Evolutionary conservation across 2,329 filamentous ascomycete species (phyloP), one percentile per base, ranked within the genome.

Genomic region (Fusarium austroafricanum): DNA sequence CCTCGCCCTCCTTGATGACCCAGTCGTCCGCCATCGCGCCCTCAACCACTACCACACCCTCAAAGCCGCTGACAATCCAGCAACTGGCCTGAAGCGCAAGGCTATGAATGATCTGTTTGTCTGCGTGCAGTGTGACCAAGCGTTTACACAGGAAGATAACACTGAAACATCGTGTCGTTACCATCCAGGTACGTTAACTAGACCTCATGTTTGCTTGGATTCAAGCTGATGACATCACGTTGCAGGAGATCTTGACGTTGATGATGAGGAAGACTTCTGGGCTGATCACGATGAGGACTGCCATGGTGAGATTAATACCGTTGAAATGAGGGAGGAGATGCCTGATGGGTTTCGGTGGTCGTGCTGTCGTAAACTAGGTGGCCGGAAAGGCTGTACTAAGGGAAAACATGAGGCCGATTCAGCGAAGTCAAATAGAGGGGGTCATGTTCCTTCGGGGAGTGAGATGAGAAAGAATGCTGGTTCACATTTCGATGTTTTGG

Each of bases 1-100:
- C 10, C 44, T 59, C 23, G 55, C 59, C 3, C 55, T 73, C 11
- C 73, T 72, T 37, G 45, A 59, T 14, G 59, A 65, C 21, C 2
- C 3, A 1, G 10, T 5, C 0, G 68, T 65, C 15, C 40, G 29
- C 29, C 10, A 15, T 20, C 40, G 50, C 20, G 70, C 65, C 0
- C 45, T 61, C 1, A 38, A 61, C 29, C 58, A 69, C 47, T 55
- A 61, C 9, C 23, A 33, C 10, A 31, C 43, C 2, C 40, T 71
- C 21, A 55, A 61, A 11, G 43, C 53, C 1, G 49, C 52, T 4
- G 47, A 59, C 18, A 20, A 23, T 3, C 42, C 31, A 15, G 18
- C 35, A 1, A 46, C 56, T 0, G 45, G 42, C 2, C 43, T 46
- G 26, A 70, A 73, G 50, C 68, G 71, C 21, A 73, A 73, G 49